These are phyloP conservation scores for Cephaloascus albidus DNA, from an alignment of 805 yeast genomes.

Conservation along the genomic window DNA sequence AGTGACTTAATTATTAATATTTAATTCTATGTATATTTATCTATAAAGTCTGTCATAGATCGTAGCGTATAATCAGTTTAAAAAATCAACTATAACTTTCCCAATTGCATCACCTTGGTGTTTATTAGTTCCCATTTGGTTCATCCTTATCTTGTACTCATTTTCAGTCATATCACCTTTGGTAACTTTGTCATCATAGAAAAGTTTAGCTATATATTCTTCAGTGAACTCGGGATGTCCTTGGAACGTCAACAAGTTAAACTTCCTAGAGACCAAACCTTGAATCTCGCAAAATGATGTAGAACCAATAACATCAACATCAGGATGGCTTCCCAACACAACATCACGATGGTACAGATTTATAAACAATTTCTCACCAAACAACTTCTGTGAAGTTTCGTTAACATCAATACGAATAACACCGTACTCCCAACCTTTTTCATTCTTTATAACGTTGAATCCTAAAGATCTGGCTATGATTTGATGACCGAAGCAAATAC, in stretches of 20 bases:
- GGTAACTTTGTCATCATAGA: constrained; percentile 10
- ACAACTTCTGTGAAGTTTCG: constrained; percentile 16
- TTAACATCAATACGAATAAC: constrained; percentile 39
- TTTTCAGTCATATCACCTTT: constrained; percentile 12
- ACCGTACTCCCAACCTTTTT: constrained; percentile 70
- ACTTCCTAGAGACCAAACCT: constrained; percentile 45
- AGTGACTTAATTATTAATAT: no score
- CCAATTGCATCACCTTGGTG: constrained; percentile 33
- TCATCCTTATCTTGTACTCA: constrained; percentile 16
- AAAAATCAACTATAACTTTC: constrained; percentile 23
- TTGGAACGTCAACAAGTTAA: constrained; percentile 59
- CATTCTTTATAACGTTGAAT: constrained; percentile 45
- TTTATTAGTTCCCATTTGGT: constrained; percentile 17
- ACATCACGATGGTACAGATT: constrained; percentile 47
- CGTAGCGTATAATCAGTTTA: no score
- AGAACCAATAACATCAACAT: constrained; percentile 34
- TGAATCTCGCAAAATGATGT: constrained; percentile 52
- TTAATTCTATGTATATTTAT: no score
- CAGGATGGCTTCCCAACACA: constrained; percentile 20
- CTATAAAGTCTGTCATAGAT: no score
- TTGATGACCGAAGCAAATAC: constrained; percentile 88
- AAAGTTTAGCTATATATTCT: constrained; percentile 17
- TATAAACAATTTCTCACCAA: constrained; percentile 14
- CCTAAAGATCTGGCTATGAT: constrained; percentile 61
- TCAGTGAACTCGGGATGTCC: constrained; percentile 82